phyloP scores from a whole-genome alignment of 2,329 filamentous ascomycete species.

The Graphilbum ipis-grandicollis region DNA sequence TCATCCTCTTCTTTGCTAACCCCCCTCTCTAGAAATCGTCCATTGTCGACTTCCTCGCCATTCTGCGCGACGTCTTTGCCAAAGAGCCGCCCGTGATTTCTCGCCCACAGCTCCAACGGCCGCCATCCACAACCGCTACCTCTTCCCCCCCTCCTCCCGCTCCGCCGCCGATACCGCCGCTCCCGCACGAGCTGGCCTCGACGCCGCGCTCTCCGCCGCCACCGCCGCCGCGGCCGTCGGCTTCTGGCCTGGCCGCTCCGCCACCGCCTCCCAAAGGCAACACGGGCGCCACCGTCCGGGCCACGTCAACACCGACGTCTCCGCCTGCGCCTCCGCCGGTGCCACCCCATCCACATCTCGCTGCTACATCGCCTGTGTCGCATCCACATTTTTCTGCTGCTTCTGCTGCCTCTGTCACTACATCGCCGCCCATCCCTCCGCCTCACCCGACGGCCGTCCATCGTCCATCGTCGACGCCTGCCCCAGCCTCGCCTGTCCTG shows the following conservation, averaged over 20 bases:
- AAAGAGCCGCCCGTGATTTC: constrained; percentile 88
- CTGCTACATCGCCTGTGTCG: no score
- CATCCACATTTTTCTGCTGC: no score
- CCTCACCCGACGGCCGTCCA: background rate
- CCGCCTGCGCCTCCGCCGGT: constrained; percentile 6
- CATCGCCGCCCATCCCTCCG: background rate
- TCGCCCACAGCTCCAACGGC: constrained; percentile 34
- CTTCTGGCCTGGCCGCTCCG: constrained; percentile 18
- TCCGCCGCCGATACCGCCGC: constrained; percentile 44
- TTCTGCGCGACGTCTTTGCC: constrained; percentile 74
- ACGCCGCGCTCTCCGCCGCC: constrained; percentile 12
- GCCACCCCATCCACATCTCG: constrained; percentile 5
- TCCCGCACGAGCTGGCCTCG: constrained; percentile 43
- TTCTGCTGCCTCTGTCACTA: constrained; percentile 12
- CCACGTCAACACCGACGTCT: no score
- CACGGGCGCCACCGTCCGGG: background rate
- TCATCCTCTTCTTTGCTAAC: background rate
- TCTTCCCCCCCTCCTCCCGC: constrained; percentile 24
- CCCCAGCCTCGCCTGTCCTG: background rate
- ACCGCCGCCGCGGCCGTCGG: background rate
- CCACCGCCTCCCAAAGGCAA: constrained; percentile 37
- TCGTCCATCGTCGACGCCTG: background rate
- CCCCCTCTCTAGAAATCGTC: constrained; percentile 49
- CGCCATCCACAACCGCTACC: constrained; percentile 12
- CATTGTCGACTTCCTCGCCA: constrained; percentile 63